These are phyloP conservation scores for Bauhinia variegata DNA, from an alignment of 306 rosid genomes.

Conservation along the genomic window DNA sequence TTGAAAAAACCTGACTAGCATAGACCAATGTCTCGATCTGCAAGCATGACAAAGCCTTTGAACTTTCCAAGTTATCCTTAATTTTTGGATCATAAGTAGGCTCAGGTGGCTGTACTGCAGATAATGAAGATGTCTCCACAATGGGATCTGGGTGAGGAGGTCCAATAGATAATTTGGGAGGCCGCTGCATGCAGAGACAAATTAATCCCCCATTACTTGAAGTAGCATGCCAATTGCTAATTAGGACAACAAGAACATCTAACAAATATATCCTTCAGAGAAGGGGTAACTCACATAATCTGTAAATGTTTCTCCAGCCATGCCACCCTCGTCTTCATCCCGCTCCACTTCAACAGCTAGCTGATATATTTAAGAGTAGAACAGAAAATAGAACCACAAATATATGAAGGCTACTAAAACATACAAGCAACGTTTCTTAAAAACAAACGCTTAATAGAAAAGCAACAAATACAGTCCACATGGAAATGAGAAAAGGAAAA, in stretches of 20 bases:
- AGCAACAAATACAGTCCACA: not conserved
- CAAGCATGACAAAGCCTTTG: conserved; percentile 84
- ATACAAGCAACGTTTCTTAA: not conserved
- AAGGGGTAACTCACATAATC: conserved; percentile 79
- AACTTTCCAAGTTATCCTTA: conserved; percentile 68
- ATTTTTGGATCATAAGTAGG: conserved; percentile 81
- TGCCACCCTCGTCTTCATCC: conserved; percentile 98
- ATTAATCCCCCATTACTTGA: conserved; percentile 38
- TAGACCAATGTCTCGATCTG: conserved; percentile 97
- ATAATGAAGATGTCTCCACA: conserved; percentile 94
- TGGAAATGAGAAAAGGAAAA: not conserved
- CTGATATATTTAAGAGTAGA: conserved; percentile 51
- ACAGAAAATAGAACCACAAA: not conserved
- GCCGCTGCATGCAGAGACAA: conserved; percentile 68
- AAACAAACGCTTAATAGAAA: not conserved
- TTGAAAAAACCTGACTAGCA: conserved; percentile 89
- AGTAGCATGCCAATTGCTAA: conserved; percentile 30
- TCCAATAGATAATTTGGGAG: conserved; percentile 92
- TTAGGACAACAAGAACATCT: conserved; percentile 28
- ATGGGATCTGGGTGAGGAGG: conserved; percentile 94
- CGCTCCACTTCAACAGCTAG: conserved; percentile 96
- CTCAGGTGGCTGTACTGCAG: conserved; percentile 99
- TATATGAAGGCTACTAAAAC: conserved; percentile 12
- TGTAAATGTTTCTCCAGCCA: conserved; percentile 91
- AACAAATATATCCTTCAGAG: conserved; percentile 20